phyloP scores from a whole-genome alignment of 2,329 filamentous ascomycete genomes.

The Amauroascus verrucosus region DNA sequence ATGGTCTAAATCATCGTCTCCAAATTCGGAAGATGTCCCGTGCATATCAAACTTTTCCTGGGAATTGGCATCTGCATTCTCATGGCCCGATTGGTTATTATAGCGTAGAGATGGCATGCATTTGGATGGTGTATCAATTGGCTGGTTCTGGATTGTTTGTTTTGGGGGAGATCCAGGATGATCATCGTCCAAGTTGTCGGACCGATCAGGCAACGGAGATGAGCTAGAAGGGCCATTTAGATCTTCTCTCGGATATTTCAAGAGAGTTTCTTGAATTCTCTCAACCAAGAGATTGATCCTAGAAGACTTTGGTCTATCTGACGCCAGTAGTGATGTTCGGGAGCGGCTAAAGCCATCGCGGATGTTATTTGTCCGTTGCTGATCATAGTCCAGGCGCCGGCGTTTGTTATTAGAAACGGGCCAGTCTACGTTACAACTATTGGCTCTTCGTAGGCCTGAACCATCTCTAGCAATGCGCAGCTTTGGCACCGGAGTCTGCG shows the following conservation, averaged over 20 bases:
- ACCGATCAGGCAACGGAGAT: constrained; percentile 33
- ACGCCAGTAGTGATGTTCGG: constrained; percentile 28
- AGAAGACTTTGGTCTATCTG: constrained; percentile 33
- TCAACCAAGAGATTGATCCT: constrained; percentile 52
- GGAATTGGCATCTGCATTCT: neutral
- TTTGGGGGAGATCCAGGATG: constrained; percentile 26
- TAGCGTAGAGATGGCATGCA: neutral
- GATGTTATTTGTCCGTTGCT: constrained; percentile 28
- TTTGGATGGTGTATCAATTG: constrained; percentile 22
- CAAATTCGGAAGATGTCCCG: constrained; percentile 37
- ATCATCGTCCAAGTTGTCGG: constrained; percentile 24
- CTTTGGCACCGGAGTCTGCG: constrained; percentile 49
- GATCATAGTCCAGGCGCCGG: constrained; percentile 46
- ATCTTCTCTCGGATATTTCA: constrained; percentile 25
- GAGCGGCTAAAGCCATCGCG: constrained; percentile 37
- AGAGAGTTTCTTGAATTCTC: constrained; percentile 49
- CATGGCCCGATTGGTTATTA: neutral
- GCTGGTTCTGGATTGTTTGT: constrained; percentile 9
- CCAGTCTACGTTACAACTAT: constrained; percentile 61
- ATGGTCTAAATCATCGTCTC: constrained; percentile 39
- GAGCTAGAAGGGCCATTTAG: constrained; percentile 32
- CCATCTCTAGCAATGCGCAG: constrained; percentile 33
- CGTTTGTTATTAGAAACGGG: constrained; percentile 53
- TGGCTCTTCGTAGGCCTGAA: constrained; percentile 50
- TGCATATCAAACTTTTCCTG: neutral